Evolutionary conservation across 1,284 basidiomycete species (phyloP), one percentile per base, ranked within the genome.

Genomic region (Porogramme epimiltina): DNA sequence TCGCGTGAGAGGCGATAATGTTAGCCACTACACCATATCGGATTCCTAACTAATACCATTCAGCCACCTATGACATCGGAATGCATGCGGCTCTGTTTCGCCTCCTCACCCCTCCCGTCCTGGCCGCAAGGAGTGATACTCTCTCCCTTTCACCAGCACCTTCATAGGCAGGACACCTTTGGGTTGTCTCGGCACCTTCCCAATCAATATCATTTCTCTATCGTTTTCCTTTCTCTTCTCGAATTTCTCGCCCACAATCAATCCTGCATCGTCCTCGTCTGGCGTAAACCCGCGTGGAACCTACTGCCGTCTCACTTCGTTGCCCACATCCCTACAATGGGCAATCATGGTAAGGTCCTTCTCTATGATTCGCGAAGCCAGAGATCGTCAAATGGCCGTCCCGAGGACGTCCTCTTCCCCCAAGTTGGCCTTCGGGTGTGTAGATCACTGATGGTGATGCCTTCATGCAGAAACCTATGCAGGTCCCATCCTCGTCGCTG

Each of bases 371-470:
- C 13, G 8, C 28, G 28, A 31, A 19, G 24, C 24, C 42, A 26
- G 25, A 15, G 28, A 31, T 24, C 36, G 23, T 2, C 4, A 31
- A 18, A 33, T 18, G 28, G 20, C 11, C 28, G 28, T 31, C 6
- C 28, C 28, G 28, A 31, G 13, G 28, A 31, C 28, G 28, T 31
- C 28, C 8, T 37, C 6, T 37, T 10, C 36, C 36, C n/a, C 9
- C 8, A 37, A 26, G 34, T 15, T 20, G 22, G 23, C 28, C 31
- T 24, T 19, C 26, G 16, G 26, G 28, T 31, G 28, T 13, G 18
- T 18, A 25, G 22, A 57, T 57, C 55, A 57, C 25, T 58, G 52
- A 54, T 54, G 52, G 24, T 58, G 52, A 58, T 58, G 56, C 20
- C n/a, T 25, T 33, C 15, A 25, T 22, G 23, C 6, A 31, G 28